Percentiles rank a stretch among this genome's conserved stretches.
phyloP scores from a whole-genome alignment of 345 rosid genomes.

The Euclidium syriacum region DNA sequence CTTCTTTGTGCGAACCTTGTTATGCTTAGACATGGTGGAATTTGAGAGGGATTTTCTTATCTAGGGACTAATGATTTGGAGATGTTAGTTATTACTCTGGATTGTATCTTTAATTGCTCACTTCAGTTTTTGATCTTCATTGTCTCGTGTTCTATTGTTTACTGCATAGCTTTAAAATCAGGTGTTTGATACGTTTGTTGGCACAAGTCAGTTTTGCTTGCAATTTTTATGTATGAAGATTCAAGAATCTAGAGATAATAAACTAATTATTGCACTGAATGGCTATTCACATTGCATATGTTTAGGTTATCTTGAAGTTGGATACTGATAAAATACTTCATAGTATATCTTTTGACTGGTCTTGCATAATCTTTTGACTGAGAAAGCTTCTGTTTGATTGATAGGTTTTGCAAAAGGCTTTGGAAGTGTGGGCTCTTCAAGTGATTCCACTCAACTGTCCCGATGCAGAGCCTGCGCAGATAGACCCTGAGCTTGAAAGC shows the following conservation, averaged over 20 bases:
- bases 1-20: not conserved
- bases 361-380: not conserved
- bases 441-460: slow-evolving; percentile 90
- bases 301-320: not conserved
- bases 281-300: not conserved
- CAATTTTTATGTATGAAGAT: not conserved
- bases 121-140: not conserved
- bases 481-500: slow-evolving; percentile 77
- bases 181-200: not conserved
- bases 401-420: slow-evolving; percentile 90
- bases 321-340: too few species aligned
- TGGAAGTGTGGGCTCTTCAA: slow-evolving; percentile 88
- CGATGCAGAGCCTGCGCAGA: slow-evolving; percentile 84
- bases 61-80: not conserved
- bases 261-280: not conserved
- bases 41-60: not conserved
- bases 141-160: not conserved
- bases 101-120: not conserved
- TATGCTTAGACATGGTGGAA: not conserved
- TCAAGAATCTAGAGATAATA: not conserved
- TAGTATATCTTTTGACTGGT: not conserved
- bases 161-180: not conserved
- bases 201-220: not conserved
- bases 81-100: not conserved
- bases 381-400: slow-evolving; percentile 11